Percentiles rank a stretch among this genome's conserved stretches.
Evolutionary conservation across 2,329 filamentous ascomycete species (phyloP).

Genomic region (Alternaria angustiovoidea): DNA sequence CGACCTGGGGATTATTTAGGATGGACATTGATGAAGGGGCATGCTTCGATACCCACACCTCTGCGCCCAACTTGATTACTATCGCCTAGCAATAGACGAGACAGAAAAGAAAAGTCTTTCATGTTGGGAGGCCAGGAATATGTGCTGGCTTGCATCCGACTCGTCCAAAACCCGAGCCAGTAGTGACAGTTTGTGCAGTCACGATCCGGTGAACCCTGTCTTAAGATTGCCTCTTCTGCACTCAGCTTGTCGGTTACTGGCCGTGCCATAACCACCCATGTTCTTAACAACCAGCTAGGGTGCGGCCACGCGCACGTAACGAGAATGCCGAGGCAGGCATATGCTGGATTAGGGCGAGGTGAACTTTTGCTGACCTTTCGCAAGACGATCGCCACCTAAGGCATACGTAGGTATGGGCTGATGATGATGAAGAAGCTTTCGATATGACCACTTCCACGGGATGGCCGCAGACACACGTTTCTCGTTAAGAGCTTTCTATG

Average conservation of each 20-base stretch:
- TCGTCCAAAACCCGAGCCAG: constrained; percentile 7
- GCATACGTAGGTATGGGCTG: neutral
- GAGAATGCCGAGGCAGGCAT: constrained; percentile 5
- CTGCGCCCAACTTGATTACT: neutral
- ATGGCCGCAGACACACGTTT: neutral
- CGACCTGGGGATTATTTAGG: too few species aligned
- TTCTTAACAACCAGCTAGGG: neutral
- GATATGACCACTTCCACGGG: constrained; percentile 6
- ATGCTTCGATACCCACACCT: neutral
- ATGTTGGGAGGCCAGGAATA: neutral
- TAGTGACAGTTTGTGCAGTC: constrained; percentile 4
- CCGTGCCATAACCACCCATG: neutral
- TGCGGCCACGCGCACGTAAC: constrained; percentile 5
- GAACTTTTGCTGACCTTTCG: neutral
- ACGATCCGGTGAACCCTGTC: constrained; percentile 1
- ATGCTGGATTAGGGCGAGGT: constrained; percentile 2
- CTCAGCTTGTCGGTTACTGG: neutral
- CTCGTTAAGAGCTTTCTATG: constrained; percentile 7
- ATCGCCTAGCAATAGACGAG: constrained; percentile 5
- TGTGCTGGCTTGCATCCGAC: constrained; percentile 15
- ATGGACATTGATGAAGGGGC: too few species aligned
- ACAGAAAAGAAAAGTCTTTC: constrained; percentile 1
- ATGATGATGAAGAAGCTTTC: constrained; percentile 10
- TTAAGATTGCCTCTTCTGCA: constrained; percentile 1
- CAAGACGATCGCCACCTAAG: constrained; percentile 2